Percentiles rank a stretch among this genome's conserved stretches.
These are phyloP conservation scores for Fusarium compactum DNA, from an alignment of 2,329 filamentous ascomycete species.

Conservation along the genomic window DNA sequence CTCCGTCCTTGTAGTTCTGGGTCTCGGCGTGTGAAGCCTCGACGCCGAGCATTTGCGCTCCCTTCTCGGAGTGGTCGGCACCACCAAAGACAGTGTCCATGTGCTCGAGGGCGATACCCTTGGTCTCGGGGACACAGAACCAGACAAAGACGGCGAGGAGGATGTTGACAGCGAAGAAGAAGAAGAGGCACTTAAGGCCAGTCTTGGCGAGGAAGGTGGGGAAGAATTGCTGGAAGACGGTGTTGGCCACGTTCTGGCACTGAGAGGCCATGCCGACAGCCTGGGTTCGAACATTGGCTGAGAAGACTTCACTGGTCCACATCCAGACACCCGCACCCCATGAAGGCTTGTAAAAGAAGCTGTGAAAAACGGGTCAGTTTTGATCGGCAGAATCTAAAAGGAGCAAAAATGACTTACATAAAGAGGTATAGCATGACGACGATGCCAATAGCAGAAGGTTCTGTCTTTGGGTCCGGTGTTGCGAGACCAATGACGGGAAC, in stretches of 20 bases:
- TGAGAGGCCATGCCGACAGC: constrained; percentile 75
- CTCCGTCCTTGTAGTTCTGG: constrained; percentile 42
- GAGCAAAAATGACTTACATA: constrained; percentile 47
- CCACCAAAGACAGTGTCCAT: constrained; percentile 71
- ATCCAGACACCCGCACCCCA: constrained; percentile 80
- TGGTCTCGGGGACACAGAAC: constrained; percentile 66
- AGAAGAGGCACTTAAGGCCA: constrained; percentile 58
- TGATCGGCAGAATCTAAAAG: too few species aligned
- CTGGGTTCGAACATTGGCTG: constrained; percentile 78
- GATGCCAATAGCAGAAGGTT: constrained; percentile 73
- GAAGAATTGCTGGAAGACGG: constrained; percentile 78
- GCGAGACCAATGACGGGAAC: constrained; percentile 60
- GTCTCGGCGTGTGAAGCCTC: constrained; percentile 13
- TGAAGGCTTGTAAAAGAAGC: constrained; percentile 76
- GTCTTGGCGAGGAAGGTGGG: constrained; percentile 72
- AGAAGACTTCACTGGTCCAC: constrained; percentile 77
- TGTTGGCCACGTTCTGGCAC: constrained; percentile 73
- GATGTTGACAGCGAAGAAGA: constrained; percentile 54
- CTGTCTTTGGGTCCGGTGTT: constrained; percentile 69
- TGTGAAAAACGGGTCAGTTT: constrained; percentile 3
- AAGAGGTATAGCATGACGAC: constrained; percentile 76
- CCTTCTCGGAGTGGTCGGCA: constrained; percentile 47
- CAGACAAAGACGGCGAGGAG: constrained; percentile 62
- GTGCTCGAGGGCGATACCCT: constrained; percentile 68
- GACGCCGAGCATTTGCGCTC: constrained; percentile 46